A percentile compares a stretch with the other conserved stretches of the same genome.
These are phyloP conservation scores for Cynanchum wilfordii DNA, from an alignment of 257 asterid genomes.

Conservation along the genomic window DNA sequence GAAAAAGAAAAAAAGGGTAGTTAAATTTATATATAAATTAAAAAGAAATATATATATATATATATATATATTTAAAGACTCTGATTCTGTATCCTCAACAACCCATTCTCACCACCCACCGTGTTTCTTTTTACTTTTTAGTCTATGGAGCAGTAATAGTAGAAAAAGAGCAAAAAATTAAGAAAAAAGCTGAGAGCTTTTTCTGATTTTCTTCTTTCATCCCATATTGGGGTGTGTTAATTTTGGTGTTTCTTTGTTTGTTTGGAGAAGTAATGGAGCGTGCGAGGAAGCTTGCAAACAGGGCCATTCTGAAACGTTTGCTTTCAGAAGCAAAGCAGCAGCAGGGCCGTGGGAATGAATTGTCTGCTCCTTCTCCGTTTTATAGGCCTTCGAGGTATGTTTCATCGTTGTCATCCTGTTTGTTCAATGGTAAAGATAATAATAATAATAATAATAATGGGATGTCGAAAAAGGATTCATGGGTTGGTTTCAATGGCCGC, in stretches of 20 bases:
- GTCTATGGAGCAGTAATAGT: slow-evolving; percentile 21
- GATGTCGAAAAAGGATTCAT: slow-evolving; percentile 11
- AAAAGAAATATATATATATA: too few relatives aligned
- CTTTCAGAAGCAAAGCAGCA: slow-evolving; percentile 50
- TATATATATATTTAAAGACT: slow-evolving; percentile 2
- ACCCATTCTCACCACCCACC: slow-evolving; percentile 50
- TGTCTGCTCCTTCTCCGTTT: slow-evolving; percentile 23
- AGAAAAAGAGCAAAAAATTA: background rate
- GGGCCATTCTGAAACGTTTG: slow-evolving; percentile 57
- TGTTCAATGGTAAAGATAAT: slow-evolving; percentile 25
- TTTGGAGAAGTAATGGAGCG: slow-evolving; percentile 52
- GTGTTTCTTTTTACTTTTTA: background rate
- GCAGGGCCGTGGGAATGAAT: slow-evolving; percentile 12
- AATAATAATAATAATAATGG: slow-evolving; percentile 1
- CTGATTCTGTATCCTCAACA: slow-evolving; percentile 30
- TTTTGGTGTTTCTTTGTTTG: slow-evolving; percentile 2
- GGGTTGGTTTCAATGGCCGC: slow-evolving; percentile 22
- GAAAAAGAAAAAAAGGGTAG: background rate
- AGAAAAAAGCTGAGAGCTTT: slow-evolving; percentile 19
- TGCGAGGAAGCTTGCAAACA: slow-evolving; percentile 62
- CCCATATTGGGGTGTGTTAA: slow-evolving; percentile 22
- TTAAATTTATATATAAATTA: background rate
- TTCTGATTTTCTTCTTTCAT: slow-evolving; percentile 16
- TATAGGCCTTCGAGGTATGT: slow-evolving; percentile 55
- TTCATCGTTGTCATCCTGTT: slow-evolving; percentile 62